phyloP scores from a whole-genome alignment of 225 moss, liverwort and hornwort genomes.

The Rhytidiadelphus loreus region DNA sequence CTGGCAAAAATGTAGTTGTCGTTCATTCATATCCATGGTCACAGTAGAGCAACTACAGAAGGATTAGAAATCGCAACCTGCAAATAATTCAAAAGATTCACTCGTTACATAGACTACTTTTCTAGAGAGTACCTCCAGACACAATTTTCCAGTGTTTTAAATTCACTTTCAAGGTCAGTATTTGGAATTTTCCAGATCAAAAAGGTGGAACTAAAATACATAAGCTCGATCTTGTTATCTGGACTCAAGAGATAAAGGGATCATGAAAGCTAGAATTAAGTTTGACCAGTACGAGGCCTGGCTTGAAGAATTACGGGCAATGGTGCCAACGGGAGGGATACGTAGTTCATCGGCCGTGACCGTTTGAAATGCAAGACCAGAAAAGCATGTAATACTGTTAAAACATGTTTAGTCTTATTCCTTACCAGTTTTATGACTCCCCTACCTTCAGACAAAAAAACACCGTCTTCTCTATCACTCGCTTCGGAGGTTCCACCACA shows the following conservation, averaged over 20 bases:
- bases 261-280: neutral
- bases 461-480: constrained; percentile 31
- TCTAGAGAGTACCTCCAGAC: neutral
- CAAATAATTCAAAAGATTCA: neutral
- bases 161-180: neutral
- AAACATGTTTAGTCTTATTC: neutral
- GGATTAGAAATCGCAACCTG: neutral
- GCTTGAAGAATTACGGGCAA: neutral
- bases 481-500: constrained; percentile 32
- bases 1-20: neutral
- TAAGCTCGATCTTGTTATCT: neutral
- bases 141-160: neutral
- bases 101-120: neutral
- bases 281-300: neutral
- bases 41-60: neutral
- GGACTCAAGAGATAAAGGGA: neutral
- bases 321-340: neutral
- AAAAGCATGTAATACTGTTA: neutral
- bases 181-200: neutral
- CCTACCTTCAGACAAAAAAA: constrained; percentile 22
- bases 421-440: neutral
- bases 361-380: neutral
- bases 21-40: neutral
- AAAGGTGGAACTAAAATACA: neutral
- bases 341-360: neutral